Conservation (phyloP, 2,329 filamentous ascomycete genomes). For the Neofusicoccum umdonicola region DNA sequence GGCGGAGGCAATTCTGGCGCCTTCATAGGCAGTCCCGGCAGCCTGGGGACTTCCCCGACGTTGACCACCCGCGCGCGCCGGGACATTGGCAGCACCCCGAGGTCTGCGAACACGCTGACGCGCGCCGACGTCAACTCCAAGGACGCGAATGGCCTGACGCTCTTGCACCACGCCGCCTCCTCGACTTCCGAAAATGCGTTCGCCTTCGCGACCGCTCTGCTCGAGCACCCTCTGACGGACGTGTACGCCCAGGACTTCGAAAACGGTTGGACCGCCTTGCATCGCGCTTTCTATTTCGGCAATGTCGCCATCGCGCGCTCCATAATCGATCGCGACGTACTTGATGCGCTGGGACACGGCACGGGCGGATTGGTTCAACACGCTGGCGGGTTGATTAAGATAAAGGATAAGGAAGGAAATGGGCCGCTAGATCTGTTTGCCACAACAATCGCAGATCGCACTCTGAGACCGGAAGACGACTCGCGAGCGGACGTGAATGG, state of each 20-base stretch:
- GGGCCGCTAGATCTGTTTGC: slow-evolving; percentile 93
- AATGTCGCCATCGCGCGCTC: slow-evolving; percentile 83
- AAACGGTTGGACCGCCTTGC: slow-evolving; percentile 93
- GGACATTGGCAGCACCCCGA: slow-evolving; percentile 30
- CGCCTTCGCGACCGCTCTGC: slow-evolving; percentile 72
- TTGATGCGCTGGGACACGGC: slow-evolving; percentile 62
- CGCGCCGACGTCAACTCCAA: slow-evolving; percentile 78
- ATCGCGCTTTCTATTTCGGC: slow-evolving; percentile 84
- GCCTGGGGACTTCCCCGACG: slow-evolving; percentile 47
- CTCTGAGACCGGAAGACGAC: slow-evolving; percentile 53
- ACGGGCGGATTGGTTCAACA: slow-evolving; percentile 58
- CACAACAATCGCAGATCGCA: slow-evolving; percentile 77
- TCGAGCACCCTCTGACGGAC: slow-evolving; percentile 80
- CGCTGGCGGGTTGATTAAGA: slow-evolving; percentile 78
- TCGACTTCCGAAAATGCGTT: slow-evolving; percentile 68
- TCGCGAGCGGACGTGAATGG: slow-evolving; percentile 26
- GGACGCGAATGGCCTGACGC: slow-evolving; percentile 75
- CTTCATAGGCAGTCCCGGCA: slow-evolving; percentile 41
- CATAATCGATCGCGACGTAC: slow-evolving; percentile 74
- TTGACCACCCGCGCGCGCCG: slow-evolving; percentile 36
- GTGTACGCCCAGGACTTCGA: slow-evolving; percentile 84
- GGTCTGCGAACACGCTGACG: slow-evolving; percentile 39
- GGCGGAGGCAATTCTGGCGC: not conserved
- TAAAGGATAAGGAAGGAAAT: slow-evolving; percentile 92
- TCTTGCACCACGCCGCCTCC: slow-evolving; percentile 81